These are phyloP conservation scores for Auricularia cornea DNA, from an alignment of 768 basidiomycete genomes.

Conservation along the genomic window DNA sequence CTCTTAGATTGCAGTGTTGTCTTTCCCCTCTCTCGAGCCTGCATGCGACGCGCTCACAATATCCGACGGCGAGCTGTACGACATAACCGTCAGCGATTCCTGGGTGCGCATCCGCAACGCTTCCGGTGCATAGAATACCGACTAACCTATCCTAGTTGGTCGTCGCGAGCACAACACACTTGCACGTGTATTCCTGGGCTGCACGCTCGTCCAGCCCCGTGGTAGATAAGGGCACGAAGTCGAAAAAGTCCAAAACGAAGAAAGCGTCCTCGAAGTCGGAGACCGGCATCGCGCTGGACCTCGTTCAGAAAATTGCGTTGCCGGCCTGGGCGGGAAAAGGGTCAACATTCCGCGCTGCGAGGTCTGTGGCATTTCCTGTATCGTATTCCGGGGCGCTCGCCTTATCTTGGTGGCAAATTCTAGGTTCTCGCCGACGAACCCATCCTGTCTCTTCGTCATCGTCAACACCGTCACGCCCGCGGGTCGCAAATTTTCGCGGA, in stretches of 20 bases:
- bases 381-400: not conserved
- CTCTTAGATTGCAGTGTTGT: slow-evolving; percentile 54
- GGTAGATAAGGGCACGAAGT: slow-evolving; percentile 2
- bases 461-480: slow-evolving; percentile 43
- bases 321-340: slow-evolving; percentile 38
- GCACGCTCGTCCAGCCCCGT: slow-evolving; percentile 27
- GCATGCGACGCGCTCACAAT: slow-evolving; percentile 34
- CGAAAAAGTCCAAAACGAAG: not conserved
- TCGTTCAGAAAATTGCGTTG: slow-evolving; percentile 45
- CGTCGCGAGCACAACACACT: slow-evolving; percentile 53
- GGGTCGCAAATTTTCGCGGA: slow-evolving; percentile 6
- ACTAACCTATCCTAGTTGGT: slow-evolving; percentile 41
- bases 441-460: slow-evolving; percentile 54
- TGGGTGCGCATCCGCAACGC: not conserved
- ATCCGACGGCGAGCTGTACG: slow-evolving; percentile 75
- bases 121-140: not conserved
- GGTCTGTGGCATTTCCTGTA: slow-evolving; percentile 26
- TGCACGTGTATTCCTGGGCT: slow-evolving; percentile 43
- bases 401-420: no score
- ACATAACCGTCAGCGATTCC: slow-evolving; percentile 39
- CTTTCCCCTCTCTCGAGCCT: slow-evolving; percentile 47
- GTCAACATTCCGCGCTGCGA: slow-evolving; percentile 58
- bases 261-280: not conserved
- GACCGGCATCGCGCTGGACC: slow-evolving; percentile 29
- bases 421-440: slow-evolving; percentile 29